These are phyloP conservation scores for Pisolithus thermaeus DNA, from an alignment of 1,284 basidiomycete species.

Conservation along the genomic window DNA sequence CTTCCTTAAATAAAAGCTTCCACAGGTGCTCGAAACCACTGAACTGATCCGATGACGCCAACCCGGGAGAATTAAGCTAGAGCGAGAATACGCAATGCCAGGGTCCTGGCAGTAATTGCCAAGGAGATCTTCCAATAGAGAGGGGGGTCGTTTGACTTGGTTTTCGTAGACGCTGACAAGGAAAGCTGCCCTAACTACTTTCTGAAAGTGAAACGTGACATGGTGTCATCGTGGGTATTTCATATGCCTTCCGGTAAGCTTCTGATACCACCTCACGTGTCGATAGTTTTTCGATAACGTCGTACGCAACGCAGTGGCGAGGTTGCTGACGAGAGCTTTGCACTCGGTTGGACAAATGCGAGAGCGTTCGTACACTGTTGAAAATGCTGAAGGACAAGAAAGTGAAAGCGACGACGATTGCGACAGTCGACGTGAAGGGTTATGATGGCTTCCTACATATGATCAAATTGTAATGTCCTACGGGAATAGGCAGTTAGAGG, in stretches of 20 bases:
- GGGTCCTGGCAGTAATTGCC: conserved; percentile 47
- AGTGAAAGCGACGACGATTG: conserved; percentile 55
- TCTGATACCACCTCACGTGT: background rate
- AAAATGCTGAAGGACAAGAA: conserved; percentile 43
- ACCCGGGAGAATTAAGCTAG: conserved; percentile 42
- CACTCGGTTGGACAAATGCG: conserved; percentile 18
- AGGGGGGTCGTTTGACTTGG: conserved; percentile 48
- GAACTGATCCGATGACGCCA: background rate
- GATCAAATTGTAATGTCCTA: conserved; percentile 20
- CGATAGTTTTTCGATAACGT: conserved; percentile 58
- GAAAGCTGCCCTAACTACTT: conserved; percentile 44
- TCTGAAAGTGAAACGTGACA: conserved; percentile 49
- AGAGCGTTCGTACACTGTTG: conserved; percentile 47
- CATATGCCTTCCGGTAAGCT: background rate
- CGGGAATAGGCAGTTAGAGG: too few species aligned
- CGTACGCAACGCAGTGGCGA: conserved; percentile 43
- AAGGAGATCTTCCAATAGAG: conserved; percentile 39
- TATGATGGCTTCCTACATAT: conserved; percentile 60
- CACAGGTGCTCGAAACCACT: background rate
- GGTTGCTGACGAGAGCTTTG: conserved; percentile 38
- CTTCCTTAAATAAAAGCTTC: background rate
- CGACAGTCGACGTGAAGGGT: conserved; percentile 55
- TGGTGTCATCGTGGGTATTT: conserved; percentile 47
- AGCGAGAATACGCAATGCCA: conserved; percentile 44
- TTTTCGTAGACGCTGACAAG: conserved; percentile 64